A percentile compares a stretch with the other conserved stretches of the same genome.
Conservation (phyloP, 805 yeast species). For the Candida multigemmis region DNA sequence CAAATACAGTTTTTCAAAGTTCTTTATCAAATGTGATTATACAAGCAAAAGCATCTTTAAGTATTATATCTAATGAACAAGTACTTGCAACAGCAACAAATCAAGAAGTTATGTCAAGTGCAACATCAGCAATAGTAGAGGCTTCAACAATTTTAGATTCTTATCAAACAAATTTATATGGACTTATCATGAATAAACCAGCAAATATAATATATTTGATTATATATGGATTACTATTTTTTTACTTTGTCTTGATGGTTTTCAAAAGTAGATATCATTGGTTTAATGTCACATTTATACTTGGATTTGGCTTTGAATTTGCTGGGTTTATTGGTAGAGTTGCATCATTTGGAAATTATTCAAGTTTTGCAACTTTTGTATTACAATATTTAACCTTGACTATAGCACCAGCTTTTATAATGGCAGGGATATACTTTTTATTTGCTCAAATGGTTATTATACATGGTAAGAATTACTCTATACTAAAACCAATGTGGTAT, state of each 20-base stretch:
- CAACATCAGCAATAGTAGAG: conserved; percentile 20
- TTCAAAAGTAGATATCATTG: conserved; percentile 22
- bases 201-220: conserved; percentile 20
- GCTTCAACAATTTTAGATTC: conserved; percentile 19
- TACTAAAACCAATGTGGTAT: conserved; percentile 31
- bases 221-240: conserved; percentile 12
- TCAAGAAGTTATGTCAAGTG: conserved; percentile 11
- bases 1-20: conserved; percentile 6
- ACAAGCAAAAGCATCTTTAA: conserved; percentile 25
- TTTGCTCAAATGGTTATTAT: conserved; percentile 28
- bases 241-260: conserved; percentile 14
- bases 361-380: conserved; percentile 11
- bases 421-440: conserved; percentile 30
- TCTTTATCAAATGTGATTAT: conserved; percentile 13
- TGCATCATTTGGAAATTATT: conserved; percentile 14
- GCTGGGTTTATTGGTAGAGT: conserved; percentile 28
- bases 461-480: conserved; percentile 23
- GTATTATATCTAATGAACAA: conserved; percentile 19
- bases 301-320: conserved; percentile 22
- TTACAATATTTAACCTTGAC: conserved; percentile 23
- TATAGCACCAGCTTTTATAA: conserved; percentile 29
- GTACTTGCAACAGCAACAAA: conserved; percentile 28
- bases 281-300: conserved; percentile 24
- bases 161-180: conserved; percentile 15
- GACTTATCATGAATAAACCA: conserved; percentile 21